Evolutionary conservation across 345 rosid genomes (phyloP).

Genomic region (Salix viminalis): DNA sequence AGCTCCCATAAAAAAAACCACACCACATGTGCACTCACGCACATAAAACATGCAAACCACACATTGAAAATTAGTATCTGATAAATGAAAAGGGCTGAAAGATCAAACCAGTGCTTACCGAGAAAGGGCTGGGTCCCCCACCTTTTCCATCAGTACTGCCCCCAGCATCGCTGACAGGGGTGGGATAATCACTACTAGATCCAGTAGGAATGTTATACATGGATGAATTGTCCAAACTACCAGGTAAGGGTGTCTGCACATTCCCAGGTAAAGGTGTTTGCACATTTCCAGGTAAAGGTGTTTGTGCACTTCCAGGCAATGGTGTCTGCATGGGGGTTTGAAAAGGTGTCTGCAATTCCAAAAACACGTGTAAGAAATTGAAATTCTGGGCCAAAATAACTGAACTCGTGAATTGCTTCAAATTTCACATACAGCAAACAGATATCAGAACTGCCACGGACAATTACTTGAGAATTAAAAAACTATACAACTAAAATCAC

Average conservation of each 20-base stretch:
- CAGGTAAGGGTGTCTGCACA: constrained; percentile 31
- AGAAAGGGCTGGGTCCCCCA: constrained; percentile 76
- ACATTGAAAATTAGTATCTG: neutral
- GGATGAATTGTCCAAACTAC: constrained; percentile 63
- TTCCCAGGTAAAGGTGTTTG: constrained; percentile 30
- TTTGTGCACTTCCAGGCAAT: constrained; percentile 71
- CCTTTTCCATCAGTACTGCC: constrained; percentile 54
- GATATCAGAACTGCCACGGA: neutral
- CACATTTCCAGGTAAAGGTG: constrained; percentile 58
- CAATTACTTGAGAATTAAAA: neutral
- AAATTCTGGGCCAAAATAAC: neutral
- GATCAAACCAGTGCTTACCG: constrained; percentile 43
- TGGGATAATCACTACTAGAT: constrained; percentile 64
- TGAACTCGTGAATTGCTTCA: constrained; percentile 1
- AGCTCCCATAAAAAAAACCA: neutral
- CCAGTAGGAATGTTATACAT: constrained; percentile 91
- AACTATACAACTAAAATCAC: neutral
- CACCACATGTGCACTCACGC: neutral
- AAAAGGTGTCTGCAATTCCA: constrained; percentile 66
- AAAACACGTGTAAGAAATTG: constrained; percentile 1
- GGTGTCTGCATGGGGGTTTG: constrained; percentile 85
- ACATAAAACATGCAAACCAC: neutral
- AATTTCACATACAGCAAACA: neutral
- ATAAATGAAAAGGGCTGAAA: neutral
- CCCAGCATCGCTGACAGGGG: constrained; percentile 65